These are phyloP conservation scores for Lasiodiplodia gonubiensis DNA, from an alignment of 2,329 filamentous ascomycete genomes.

Conservation along the genomic window DNA sequence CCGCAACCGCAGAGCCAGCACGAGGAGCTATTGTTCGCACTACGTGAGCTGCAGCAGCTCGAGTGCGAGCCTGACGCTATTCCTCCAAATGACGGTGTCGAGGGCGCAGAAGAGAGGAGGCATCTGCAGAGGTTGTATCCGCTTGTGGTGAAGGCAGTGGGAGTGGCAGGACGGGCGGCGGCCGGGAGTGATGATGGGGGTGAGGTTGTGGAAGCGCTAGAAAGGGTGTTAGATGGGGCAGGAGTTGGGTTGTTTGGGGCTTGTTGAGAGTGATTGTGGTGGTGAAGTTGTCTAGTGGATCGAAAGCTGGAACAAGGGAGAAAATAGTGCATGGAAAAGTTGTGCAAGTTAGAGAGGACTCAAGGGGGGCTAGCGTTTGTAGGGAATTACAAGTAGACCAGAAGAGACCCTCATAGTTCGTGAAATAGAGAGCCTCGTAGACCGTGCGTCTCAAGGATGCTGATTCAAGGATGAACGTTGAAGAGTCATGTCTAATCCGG, in stretches of 20 bases:
- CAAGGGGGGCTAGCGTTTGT: no score
- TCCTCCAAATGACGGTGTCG: slow-evolving; percentile 49
- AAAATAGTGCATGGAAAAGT: background rate
- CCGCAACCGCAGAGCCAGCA: slow-evolving; percentile 84
- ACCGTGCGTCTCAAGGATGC: no score
- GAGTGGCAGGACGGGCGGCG: slow-evolving; percentile 53
- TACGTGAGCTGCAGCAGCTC: slow-evolving; percentile 70
- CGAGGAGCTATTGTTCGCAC: slow-evolving; percentile 75
- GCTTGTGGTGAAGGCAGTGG: slow-evolving; percentile 69
- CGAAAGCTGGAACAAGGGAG: no score
- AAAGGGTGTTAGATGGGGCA: slow-evolving; percentile 48
- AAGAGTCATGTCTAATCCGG: no score
- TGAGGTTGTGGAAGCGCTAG: slow-evolving; percentile 57
- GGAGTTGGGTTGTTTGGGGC: slow-evolving; percentile 45
- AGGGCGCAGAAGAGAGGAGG: slow-evolving; percentile 56
- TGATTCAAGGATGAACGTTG: no score
- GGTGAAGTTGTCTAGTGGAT: background rate
- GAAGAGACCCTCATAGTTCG: no score
- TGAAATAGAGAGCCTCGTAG: no score
- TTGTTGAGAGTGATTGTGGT: background rate
- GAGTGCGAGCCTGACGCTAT: slow-evolving; percentile 74
- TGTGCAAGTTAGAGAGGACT: no score
- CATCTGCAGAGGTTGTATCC: slow-evolving; percentile 84
- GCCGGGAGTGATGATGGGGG: slow-evolving; percentile 64
- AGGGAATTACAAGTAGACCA: no score